Evolutionary conservation across 306 rosid species (phyloP).

Genomic region (Pterocarpus santalinus): DNA sequence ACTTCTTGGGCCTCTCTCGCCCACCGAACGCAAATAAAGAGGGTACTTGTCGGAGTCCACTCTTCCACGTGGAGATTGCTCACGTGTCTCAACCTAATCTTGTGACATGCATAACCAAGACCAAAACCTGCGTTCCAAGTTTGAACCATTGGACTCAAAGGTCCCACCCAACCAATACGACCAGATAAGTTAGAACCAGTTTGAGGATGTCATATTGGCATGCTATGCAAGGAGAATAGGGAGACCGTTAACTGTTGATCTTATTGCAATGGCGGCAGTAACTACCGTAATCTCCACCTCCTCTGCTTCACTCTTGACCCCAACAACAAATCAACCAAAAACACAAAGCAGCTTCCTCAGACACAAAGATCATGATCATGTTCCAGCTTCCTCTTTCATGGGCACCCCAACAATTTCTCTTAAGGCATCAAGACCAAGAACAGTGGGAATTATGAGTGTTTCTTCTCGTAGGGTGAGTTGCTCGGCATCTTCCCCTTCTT

Average conservation of each 20-base stretch:
- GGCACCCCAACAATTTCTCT: constrained; percentile 47
- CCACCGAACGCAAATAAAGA: neutral
- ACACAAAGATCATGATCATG: constrained; percentile 50
- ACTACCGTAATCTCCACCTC: constrained; percentile 58
- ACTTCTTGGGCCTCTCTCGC: neutral
- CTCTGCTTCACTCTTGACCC: constrained; percentile 61
- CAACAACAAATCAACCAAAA: constrained; percentile 45
- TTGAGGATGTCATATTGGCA: neutral
- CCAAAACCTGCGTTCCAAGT: constrained; percentile 46
- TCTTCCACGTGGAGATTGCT: constrained; percentile 53
- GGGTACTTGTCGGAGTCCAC: too few species aligned
- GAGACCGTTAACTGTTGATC: constrained; percentile 32
- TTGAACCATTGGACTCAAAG: constrained; percentile 35
- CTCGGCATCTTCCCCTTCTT: constrained; percentile 64
- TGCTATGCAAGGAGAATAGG: neutral
- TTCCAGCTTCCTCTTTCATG: constrained; percentile 53
- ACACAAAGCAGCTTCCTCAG: constrained; percentile 43
- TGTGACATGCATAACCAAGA: constrained; percentile 19
- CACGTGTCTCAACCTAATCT: constrained; percentile 43
- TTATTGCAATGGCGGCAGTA: constrained; percentile 63
- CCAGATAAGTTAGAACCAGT: constrained; percentile 46
- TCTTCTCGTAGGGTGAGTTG: constrained; percentile 58
- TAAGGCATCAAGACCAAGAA: constrained; percentile 43
- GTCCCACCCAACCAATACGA: constrained; percentile 50
- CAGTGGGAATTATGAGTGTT: constrained; percentile 1